Evolutionary conservation across 75 land plant species (phyloP), one percentile per base, ranked within the genome.

Genomic region (Pinus tabuliformis): DNA sequence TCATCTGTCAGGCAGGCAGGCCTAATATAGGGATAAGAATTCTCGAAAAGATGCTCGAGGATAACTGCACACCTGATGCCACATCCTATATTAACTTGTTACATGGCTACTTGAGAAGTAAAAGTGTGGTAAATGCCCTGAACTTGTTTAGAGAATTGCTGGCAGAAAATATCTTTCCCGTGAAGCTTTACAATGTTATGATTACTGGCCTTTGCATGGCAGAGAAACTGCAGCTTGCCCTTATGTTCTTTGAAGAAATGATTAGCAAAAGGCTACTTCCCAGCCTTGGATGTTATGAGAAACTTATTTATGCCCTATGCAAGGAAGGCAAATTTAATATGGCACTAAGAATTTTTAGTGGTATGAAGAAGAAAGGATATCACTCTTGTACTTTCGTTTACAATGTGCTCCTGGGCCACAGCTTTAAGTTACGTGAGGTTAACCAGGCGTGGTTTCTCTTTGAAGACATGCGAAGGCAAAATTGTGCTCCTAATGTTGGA

Each of bases 171-270:
- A n/a, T 54, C 54, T 64, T 73, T 5, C 70, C 82, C 22, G 70
- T 66, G 24, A 90, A 81, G 70, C 42, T 88, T 5, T 90, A 78
- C 78, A 78, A 85, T 57, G 8, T 68, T n/a, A 75, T 90, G 82
- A 73, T 90, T 62, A 57, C 62, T 70, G 90, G 90, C 71, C 82
- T 90, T 54, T 85, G 90, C 74, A 75, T 75, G 61, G 80, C 73
- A 22, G 77, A 73, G 14, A 85, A 74, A 74, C 42, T 61, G 33
- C 77, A 85, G 20, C 39, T 75, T 17, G 90, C 92, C 15, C 59
- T 83, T 52, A 63, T 60, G 26, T 39, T 85, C 28, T 58, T 82
- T 78, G 59, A 36, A 36, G 73, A 88, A 75, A 72, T 81, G 79
- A 87, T 65, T 42, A 49, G 17, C n/a, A 79, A 77, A 21, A 72